phyloP scores from a whole-genome alignment of 176 grass and related monocot species.

The Bonia amplexicaulis region DNA sequence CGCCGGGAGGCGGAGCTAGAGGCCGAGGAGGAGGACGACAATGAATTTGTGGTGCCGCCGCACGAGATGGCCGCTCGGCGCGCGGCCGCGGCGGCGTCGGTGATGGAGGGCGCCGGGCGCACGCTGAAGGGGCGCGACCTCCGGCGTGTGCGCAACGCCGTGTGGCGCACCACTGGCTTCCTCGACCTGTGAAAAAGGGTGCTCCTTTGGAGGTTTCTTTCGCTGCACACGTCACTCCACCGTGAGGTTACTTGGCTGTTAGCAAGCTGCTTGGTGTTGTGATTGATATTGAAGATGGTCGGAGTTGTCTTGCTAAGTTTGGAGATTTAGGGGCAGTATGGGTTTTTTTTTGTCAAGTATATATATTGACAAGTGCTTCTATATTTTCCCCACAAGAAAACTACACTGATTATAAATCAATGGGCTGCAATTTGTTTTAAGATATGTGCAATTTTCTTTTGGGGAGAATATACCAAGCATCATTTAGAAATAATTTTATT shows the following conservation, averaged over 20 bases:
- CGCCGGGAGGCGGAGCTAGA: constrained; percentile 11
- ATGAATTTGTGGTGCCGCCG: constrained; percentile 55
- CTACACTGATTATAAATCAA: neutral
- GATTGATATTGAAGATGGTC: neutral
- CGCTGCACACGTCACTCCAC: neutral
- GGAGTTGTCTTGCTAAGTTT: constrained; percentile 9
- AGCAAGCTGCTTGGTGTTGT: neutral
- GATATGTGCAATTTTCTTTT: neutral
- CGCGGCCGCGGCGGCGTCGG: constrained; percentile 49
- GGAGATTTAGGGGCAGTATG: neutral
- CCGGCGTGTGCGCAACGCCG: constrained; percentile 74
- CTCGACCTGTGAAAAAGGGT: constrained; percentile 66
- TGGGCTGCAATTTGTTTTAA: neutral
- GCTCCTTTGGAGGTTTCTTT: constrained; percentile 40
- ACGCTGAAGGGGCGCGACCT: constrained; percentile 82
- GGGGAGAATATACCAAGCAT: neutral
- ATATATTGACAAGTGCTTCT: neutral
- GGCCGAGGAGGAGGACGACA: constrained; percentile 28
- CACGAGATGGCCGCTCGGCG: constrained; percentile 59
- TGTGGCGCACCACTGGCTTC: constrained; percentile 79
- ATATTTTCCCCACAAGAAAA: constrained; percentile 10
- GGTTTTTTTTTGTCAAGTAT: neutral
- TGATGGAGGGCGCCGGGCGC: constrained; percentile 70
- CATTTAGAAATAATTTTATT: neutral
- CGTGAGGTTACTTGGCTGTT: neutral